Conservation (phyloP, 306 rosid species). For the Aeschynomene evenia region DNA sequence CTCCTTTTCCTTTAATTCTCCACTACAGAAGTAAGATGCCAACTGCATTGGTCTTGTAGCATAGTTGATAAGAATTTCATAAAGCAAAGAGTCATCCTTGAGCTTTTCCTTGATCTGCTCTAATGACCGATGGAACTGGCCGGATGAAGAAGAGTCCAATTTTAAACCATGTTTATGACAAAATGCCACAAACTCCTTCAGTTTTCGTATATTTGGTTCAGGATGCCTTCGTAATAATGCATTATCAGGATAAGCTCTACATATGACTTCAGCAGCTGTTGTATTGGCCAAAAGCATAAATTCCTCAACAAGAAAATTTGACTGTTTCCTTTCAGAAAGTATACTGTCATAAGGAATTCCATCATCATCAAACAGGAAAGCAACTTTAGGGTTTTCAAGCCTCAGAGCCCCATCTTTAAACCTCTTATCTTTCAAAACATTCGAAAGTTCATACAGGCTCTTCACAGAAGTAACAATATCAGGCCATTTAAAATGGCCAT, state of each 20-base stretch:
- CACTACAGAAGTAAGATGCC: slow-evolving; percentile 80
- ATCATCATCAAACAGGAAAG: slow-evolving; percentile 56
- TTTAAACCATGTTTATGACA: slow-evolving; percentile 78
- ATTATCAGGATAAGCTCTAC: slow-evolving; percentile 73
- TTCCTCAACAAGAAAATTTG: slow-evolving; percentile 82
- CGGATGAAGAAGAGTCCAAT: slow-evolving; percentile 73
- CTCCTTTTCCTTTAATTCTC: slow-evolving; percentile 52
- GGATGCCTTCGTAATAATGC: slow-evolving; percentile 91
- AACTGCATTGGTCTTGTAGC: slow-evolving; percentile 81
- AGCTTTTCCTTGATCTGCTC: slow-evolving; percentile 66
- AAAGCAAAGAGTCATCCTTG: slow-evolving; percentile 66
- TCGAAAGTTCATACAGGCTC: slow-evolving; percentile 59
- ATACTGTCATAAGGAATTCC: slow-evolving; percentile 66
- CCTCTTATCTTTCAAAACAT: slow-evolving; percentile 59
- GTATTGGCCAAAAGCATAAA: slow-evolving; percentile 85
- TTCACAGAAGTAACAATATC: slow-evolving; percentile 62
- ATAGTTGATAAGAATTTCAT: slow-evolving; percentile 59
- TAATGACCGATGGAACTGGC: slow-evolving; percentile 56
- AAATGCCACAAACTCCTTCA: slow-evolving; percentile 73
- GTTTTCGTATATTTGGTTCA: slow-evolving; percentile 73
- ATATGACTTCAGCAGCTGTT: slow-evolving; percentile 79
- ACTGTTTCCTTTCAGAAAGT: slow-evolving; percentile 52
- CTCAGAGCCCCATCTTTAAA: slow-evolving; percentile 67
- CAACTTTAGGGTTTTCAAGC: slow-evolving; percentile 66
- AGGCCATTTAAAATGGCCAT: slow-evolving; percentile 64